Base-by-base conservation (phyloP, 2,329 filamentous ascomycete species). In the Aspergillus clavatus region DNA sequence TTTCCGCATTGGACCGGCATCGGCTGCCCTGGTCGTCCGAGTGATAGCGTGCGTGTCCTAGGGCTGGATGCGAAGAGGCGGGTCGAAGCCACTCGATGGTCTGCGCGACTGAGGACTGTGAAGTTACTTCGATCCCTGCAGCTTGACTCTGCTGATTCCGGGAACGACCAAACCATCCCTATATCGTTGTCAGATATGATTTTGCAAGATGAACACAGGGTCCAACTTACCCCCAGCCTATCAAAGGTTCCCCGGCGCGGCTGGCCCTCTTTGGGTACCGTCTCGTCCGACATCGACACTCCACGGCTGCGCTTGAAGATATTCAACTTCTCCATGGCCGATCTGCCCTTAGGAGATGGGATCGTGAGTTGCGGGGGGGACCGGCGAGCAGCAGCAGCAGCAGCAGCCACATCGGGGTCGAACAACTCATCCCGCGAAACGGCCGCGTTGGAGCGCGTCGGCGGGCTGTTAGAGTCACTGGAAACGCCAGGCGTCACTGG, bases 241-340 rank as follows among this genome's bases (percentile, higher is more conserved):
- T 45, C 37, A 29, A 54, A 47, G 2, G 42, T 37, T 21, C 41
- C 50, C 24, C 45, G 51, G 27, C 54, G 54, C n/a, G 48, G 37
- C 24, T 44, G 35, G 22, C 45, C 51, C 19, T 53, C 42, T 21
- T 52, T 51, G 1, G 46, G 29, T 11, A 46, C 49, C 19, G 57
- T 38, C 14, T 56, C 42, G 47, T 56, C 54, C 21, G 55, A 50
- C 14, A 58, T 51, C 2, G 62, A 65, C 11, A 53, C 43, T 14
- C 60, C 56, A 14, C 59, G 60, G 22, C 58, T 56, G 29, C 50
- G 57, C n/a, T 56, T 50, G 19, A 62, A 57, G 26, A 45, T 53
- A 40, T 60, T 63, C 44, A 64, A 39, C 40, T 58, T 65, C 19
- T 53, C 53, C 46, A 59, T 57, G 33, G 54, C 48, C 11, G 60